These are phyloP conservation scores for Bacterosira constricta DNA, from an alignment of 108 stramenopile genomes.

Conservation along the genomic window DNA sequence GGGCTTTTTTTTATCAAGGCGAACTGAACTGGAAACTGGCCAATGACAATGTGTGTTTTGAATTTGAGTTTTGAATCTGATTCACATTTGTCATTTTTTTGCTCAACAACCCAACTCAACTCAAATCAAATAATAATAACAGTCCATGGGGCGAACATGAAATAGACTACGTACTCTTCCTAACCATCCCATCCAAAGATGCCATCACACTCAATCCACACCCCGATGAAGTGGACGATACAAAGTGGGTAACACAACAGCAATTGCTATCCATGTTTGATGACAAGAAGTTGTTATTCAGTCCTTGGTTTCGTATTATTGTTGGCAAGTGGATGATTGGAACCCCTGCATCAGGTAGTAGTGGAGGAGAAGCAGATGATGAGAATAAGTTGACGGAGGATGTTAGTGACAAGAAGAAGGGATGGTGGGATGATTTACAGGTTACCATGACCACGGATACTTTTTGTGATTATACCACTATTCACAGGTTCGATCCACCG, in stretches of 20 bases:
- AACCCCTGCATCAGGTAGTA: no score
- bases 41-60: no score
- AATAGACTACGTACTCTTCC: conserved; percentile 96
- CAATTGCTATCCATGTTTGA: conserved; percentile 73
- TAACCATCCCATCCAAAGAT: conserved; percentile 58
- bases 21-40: no score
- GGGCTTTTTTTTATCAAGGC: neutral
- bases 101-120: no score
- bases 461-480: conserved; percentile 63
- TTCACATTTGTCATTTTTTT: no score
- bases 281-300: conserved; percentile 69
- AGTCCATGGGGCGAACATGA: conserved; percentile 98
- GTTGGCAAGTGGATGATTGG: conserved; percentile 72
- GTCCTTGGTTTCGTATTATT: conserved; percentile 92
- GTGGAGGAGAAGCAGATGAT: no score
- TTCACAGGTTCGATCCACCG: conserved; percentile 87
- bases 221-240: conserved; percentile 89
- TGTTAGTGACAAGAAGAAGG: conserved; percentile 1
- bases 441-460: conserved; percentile 76
- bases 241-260: conserved; percentile 65
- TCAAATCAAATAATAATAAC: neutral
- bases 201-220: conserved; percentile 79
- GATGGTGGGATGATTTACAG: conserved; percentile 85
- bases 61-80: no score
- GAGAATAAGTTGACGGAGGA: no score